These are phyloP conservation scores for Fusarium burgessii DNA, from an alignment of 2,329 filamentous ascomycete genomes.

Conservation along the genomic window DNA sequence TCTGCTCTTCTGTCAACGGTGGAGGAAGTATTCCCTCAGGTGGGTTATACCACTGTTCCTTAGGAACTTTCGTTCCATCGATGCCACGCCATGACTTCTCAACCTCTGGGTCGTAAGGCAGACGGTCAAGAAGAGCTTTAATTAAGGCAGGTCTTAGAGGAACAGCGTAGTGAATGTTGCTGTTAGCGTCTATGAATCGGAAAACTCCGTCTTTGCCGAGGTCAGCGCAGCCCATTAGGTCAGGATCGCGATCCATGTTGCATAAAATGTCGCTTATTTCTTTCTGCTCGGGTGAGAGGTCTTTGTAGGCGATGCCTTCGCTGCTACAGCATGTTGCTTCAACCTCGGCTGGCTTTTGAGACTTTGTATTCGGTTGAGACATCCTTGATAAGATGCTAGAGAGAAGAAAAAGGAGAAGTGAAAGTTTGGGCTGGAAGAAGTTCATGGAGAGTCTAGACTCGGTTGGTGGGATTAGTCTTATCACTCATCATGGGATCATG, in stretches of 20 bases:
- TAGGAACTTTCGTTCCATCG: not conserved
- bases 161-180: not conserved
- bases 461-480: not conserved
- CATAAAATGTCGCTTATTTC: conserved; percentile 11
- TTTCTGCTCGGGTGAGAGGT: not conserved
- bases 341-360: fast-evolving
- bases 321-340: not conserved
- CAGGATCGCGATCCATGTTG: not conserved
- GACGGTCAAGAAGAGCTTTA: not conserved
- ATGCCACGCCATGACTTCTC: not conserved
- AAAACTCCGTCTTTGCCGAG: conserved; percentile 7
- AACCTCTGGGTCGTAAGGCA: not conserved
- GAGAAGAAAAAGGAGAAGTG: not conserved
- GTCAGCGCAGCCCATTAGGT: not conserved
- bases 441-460: too few species aligned
- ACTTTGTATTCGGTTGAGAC: not conserved
- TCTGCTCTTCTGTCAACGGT: not conserved
- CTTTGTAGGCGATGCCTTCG: not conserved
- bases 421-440: too few species aligned
- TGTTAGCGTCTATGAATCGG: conserved; percentile 3
- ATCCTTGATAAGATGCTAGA: fast-evolving
- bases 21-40: not conserved
- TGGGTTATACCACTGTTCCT: conserved; percentile 2
- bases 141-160: not conserved
- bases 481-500: not conserved